Percentiles rank a stretch among this genome's conserved stretches.
These are phyloP conservation scores for Salvia miltiorrhiza DNA, from an alignment of 257 asterid genomes.

Conservation along the genomic window DNA sequence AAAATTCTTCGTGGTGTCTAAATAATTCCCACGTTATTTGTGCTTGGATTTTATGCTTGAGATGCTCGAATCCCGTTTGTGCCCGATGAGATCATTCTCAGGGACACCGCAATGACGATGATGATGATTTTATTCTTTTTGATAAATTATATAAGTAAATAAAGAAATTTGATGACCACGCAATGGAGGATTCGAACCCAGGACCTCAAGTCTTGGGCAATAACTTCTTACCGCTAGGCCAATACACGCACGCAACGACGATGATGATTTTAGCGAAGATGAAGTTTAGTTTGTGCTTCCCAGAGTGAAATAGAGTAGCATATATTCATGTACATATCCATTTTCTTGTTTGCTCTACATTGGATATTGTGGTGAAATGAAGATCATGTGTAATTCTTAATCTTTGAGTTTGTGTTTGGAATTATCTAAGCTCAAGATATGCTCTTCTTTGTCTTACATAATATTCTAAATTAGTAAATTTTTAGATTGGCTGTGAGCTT, in stretches of 20 bases:
- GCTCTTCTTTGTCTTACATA: constrained; percentile 13
- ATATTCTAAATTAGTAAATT: not conserved
- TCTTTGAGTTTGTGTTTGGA: not conserved
- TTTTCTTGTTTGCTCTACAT: not conserved
- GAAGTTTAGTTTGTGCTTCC: constrained; percentile 6
- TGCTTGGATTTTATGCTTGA: too few relatives aligned
- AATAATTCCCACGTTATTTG: not conserved
- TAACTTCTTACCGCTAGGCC: too few relatives aligned
- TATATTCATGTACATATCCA: constrained; percentile 14
- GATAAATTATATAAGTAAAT: too few relatives aligned
- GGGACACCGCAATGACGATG: too few relatives aligned
- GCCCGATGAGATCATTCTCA: too few relatives aligned
- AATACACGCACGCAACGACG: too few relatives aligned
- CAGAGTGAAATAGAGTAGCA: not conserved
- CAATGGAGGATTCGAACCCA: too few relatives aligned
- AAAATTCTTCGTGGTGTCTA: not conserved
- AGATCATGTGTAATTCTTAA: not conserved
- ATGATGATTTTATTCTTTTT: too few relatives aligned
- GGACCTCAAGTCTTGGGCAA: too few relatives aligned
- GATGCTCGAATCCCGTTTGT: too few relatives aligned
- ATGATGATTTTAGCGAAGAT: constrained; percentile 9
- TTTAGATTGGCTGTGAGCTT: not conserved
- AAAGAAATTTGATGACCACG: too few relatives aligned
- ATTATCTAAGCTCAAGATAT: not conserved
- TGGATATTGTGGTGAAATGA: not conserved